A percentile compares a stretch with the other conserved stretches of the same genome.
These are phyloP conservation scores for Ormosia semicastrata DNA, from an alignment of 306 rosid species.

Conservation along the genomic window DNA sequence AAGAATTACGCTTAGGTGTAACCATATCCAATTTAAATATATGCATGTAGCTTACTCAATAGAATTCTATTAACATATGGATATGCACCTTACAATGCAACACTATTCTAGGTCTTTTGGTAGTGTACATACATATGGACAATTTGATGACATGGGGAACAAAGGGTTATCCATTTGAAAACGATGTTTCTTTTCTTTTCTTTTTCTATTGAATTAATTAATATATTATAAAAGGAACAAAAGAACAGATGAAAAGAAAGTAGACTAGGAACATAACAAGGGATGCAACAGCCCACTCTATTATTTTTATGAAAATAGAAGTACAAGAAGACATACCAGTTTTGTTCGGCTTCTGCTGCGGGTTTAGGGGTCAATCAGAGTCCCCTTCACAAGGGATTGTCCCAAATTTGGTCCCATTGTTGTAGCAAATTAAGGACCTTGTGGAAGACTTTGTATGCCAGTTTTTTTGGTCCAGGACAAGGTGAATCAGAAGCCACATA, in stretches of 20 bases:
- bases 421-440: neutral
- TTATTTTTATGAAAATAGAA: neutral
- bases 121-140: neutral
- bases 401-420: conserved; percentile 2
- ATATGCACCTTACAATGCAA: neutral
- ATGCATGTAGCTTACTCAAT: neutral
- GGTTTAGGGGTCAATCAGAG: conserved; percentile 1
- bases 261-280: neutral
- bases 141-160: neutral
- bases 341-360: neutral
- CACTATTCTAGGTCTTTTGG: neutral
- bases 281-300: neutral
- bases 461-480: neutral
- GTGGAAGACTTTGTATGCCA: neutral
- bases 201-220: neutral
- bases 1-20: neutral
- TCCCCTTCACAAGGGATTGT: conserved; percentile 22
- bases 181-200: neutral
- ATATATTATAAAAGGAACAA: neutral
- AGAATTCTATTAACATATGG: neutral
- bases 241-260: neutral
- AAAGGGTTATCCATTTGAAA: neutral
- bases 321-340: neutral
- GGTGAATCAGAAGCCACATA: neutral
- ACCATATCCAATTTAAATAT: neutral